Evolutionary conservation across 2,329 filamentous ascomycete genomes (phyloP).

Genomic region (Fusarium sp.): DNA sequence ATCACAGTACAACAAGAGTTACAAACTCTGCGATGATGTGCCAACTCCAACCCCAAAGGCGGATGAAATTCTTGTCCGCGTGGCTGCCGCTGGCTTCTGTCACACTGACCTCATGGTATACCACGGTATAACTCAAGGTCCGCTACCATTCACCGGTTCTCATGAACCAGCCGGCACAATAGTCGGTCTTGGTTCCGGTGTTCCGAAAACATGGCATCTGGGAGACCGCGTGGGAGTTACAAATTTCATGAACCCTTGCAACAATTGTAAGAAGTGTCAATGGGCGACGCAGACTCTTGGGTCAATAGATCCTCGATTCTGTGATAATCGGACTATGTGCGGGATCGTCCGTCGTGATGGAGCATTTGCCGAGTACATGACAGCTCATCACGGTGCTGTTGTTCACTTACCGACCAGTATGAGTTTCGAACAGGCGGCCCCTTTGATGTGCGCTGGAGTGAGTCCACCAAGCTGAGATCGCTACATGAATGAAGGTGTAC

Average conservation of each 20-base stretch:
- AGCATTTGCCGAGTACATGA: conserved; percentile 41
- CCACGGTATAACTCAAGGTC: conserved; percentile 33
- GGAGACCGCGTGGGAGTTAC: conserved; percentile 39
- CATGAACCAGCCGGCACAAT: conserved; percentile 46
- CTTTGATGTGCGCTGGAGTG: conserved; percentile 39
- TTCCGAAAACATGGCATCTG: conserved; percentile 22
- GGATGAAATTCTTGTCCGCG: conserved; percentile 30
- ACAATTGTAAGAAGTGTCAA: conserved; percentile 33
- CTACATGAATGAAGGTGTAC: not conserved
- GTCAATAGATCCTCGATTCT: conserved; percentile 37
- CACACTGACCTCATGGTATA: conserved; percentile 45
- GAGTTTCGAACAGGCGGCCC: conserved; percentile 41
- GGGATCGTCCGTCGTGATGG: conserved; percentile 28
- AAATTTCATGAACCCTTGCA: conserved; percentile 41
- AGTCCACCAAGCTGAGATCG: not conserved
- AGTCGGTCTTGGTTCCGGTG: conserved; percentile 29
- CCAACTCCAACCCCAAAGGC: conserved; percentile 21
- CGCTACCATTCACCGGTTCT: conserved; percentile 39
- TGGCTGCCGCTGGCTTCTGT: conserved; percentile 32
- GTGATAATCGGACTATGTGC: conserved; percentile 39
- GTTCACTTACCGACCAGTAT: conserved; percentile 28
- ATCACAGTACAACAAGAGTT: conserved; percentile 30
- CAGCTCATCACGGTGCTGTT: conserved; percentile 29
- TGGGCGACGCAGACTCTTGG: conserved; percentile 26
- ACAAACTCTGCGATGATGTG: conserved; percentile 27